Evolutionary conservation across 176 grass and related monocot genomes (phyloP).

Genomic region (Eremochloa ophiuroides): DNA sequence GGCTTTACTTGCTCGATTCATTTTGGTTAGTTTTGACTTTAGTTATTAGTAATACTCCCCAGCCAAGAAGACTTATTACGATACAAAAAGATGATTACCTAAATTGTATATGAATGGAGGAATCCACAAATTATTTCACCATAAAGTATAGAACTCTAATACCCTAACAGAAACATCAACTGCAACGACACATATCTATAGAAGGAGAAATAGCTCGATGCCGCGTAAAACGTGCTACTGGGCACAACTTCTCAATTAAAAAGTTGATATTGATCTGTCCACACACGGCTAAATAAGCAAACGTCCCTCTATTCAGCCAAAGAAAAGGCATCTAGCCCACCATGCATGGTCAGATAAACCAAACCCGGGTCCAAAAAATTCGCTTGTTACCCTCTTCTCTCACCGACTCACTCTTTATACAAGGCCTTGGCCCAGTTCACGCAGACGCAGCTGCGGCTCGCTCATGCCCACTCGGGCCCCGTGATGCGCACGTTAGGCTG

Average conservation of each 20-base stretch:
- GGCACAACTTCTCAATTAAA: background rate
- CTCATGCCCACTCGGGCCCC: no score
- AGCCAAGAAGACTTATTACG: background rate
- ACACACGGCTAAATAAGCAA: no score
- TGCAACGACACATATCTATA: background rate
- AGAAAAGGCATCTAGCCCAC: no score
- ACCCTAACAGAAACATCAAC: background rate
- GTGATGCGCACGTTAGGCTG: no score
- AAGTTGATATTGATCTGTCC: background rate
- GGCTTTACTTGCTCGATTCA: background rate
- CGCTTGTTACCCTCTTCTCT: no score
- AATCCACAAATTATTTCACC: background rate
- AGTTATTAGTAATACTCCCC: background rate
- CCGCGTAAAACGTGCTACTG: background rate
- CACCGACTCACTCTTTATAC: no score
- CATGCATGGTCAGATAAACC: no score
- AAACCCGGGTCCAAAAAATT: no score
- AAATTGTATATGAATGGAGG: background rate
- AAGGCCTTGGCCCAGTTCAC: no score
- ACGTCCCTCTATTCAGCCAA: no score
- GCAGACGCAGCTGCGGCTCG: no score
- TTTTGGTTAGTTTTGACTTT: background rate
- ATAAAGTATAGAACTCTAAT: background rate
- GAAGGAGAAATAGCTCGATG: background rate
- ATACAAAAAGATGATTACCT: background rate